A percentile compares a stretch with the other conserved stretches of the same genome.
phyloP scores from a whole-genome alignment of 2,329 filamentous ascomycete genomes.

The Microdochium paspali region DNA sequence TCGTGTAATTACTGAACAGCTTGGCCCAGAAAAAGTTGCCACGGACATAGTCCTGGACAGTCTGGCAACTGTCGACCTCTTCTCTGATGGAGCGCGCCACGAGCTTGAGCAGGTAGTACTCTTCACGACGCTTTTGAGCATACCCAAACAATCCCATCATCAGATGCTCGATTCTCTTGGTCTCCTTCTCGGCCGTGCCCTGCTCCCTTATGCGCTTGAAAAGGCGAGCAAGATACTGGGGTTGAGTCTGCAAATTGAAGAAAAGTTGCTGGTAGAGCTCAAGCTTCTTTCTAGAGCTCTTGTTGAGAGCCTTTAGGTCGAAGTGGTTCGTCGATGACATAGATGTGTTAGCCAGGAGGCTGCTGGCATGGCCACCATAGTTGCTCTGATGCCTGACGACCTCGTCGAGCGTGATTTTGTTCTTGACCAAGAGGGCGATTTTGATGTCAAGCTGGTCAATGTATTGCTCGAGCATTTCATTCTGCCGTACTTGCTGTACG shows the following conservation, averaged over 20 bases:
- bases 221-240: constrained; percentile 82
- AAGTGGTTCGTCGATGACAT: constrained; percentile 87
- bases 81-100: constrained; percentile 75
- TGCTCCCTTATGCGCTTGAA: constrained; percentile 79
- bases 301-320: constrained; percentile 94
- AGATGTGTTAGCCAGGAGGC: constrained; percentile 76
- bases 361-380: constrained; percentile 82
- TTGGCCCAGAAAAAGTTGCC: constrained; percentile 92
- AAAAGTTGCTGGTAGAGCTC: constrained; percentile 97
- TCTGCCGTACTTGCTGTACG: constrained; percentile 92
- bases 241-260: constrained; percentile 93
- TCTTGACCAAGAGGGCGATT: constrained; percentile 95
- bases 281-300: constrained; percentile 88
- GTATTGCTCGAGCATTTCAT: constrained; percentile 94
- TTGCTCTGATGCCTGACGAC: constrained; percentile 95
- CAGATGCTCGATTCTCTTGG: constrained; percentile 82
- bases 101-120: constrained; percentile 91
- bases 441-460: constrained; percentile 98
- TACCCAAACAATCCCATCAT: constrained; percentile 97
- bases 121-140: constrained; percentile 90
- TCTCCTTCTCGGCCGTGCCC: constrained; percentile 81
- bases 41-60: constrained; percentile 75
- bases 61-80: constrained; percentile 65
- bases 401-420: constrained; percentile 98
- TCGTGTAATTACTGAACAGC: constrained; percentile 76